Evolutionary conservation across 2,329 filamentous ascomycete species (phyloP).

Genomic region (Verticillium nubilum): DNA sequence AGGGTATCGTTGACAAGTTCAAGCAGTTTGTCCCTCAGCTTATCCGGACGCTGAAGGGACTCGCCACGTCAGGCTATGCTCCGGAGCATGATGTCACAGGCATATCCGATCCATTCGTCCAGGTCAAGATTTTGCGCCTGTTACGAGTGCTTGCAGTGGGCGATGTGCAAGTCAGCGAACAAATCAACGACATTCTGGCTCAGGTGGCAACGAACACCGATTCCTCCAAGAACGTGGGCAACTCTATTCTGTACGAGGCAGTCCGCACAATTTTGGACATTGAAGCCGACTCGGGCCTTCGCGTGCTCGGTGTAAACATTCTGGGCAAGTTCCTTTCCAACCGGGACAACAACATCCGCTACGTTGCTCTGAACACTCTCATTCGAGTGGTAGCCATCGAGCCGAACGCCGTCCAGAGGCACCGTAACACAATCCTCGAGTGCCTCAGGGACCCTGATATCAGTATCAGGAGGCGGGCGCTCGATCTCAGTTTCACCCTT

Average conservation of each 20-base stretch:
- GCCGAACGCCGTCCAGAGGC: conserved; percentile 93
- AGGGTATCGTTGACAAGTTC: conserved; percentile 86
- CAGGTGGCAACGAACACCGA: conserved; percentile 98
- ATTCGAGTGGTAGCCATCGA: conserved; percentile 98
- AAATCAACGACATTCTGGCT: conserved; percentile 97
- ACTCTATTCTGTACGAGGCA: conserved; percentile 95
- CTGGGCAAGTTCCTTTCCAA: conserved; percentile 98
- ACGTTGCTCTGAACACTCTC: conserved; percentile 93
- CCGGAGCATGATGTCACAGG: conserved; percentile 98
- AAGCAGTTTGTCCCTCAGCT: conserved; percentile 77
- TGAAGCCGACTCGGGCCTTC: conserved; percentile 89
- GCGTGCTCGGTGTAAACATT: conserved; percentile 95
- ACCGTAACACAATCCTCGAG: conserved; percentile 95
- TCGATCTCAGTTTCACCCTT: conserved; percentile 95
- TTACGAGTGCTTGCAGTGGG: conserved; percentile 82
- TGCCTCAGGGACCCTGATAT: conserved; percentile 96
- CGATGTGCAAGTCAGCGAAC: conserved; percentile 82
- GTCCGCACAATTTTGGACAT: conserved; percentile 97
- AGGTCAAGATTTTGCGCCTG: conserved; percentile 90
- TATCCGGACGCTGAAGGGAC: conserved; percentile 83
- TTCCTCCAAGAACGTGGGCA: conserved; percentile 96
- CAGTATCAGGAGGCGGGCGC: conserved; percentile 89
- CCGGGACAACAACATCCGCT: conserved; percentile 98
- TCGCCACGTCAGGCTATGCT: conserved; percentile 93
- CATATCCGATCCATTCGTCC: conserved; percentile 94